These are phyloP conservation scores for Aspergillus pseudoglaucus DNA, from an alignment of 2,329 filamentous ascomycete genomes.

Conservation along the genomic window DNA sequence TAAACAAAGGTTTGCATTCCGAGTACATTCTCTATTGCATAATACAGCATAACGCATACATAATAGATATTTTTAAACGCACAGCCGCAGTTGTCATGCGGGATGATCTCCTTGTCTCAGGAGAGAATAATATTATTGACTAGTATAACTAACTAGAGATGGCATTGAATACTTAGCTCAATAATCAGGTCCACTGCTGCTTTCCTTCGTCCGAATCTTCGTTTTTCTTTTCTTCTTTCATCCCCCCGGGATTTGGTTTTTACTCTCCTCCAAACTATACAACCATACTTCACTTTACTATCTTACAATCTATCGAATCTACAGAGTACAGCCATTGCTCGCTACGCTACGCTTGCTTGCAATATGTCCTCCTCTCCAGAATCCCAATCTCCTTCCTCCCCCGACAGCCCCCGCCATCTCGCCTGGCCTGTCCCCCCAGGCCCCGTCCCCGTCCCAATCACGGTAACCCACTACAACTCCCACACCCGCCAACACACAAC, in stretches of 20 bases:
- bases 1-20: too few relatives aligned
- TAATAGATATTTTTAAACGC: too few relatives aligned
- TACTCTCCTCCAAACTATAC: background rate
- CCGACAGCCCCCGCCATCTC: constrained; percentile 18
- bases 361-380: constrained; percentile 22
- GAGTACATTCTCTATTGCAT: too few relatives aligned
- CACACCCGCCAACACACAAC: constrained; percentile 5
- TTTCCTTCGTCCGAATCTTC: background rate
- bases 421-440: constrained; percentile 14
- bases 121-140: too few relatives aligned
- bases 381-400: constrained; percentile 21
- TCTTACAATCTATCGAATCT: background rate
- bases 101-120: too few relatives aligned
- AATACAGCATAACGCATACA: too few relatives aligned
- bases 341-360: constrained; percentile 21
- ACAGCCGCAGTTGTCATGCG: too few relatives aligned
- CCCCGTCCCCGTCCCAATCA: constrained; percentile 10
- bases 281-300: background rate
- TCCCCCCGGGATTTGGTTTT: background rate
- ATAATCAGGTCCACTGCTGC: background rate
- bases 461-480: background rate
- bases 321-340: constrained; percentile 4
- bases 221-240: background rate
- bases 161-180: too few relatives aligned
- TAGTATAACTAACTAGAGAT: too few relatives aligned